Percentiles rank a stretch among this genome's conserved stretches.
Conservation (phyloP, 257 asterid species). For the Penstemon davidsonii region DNA sequence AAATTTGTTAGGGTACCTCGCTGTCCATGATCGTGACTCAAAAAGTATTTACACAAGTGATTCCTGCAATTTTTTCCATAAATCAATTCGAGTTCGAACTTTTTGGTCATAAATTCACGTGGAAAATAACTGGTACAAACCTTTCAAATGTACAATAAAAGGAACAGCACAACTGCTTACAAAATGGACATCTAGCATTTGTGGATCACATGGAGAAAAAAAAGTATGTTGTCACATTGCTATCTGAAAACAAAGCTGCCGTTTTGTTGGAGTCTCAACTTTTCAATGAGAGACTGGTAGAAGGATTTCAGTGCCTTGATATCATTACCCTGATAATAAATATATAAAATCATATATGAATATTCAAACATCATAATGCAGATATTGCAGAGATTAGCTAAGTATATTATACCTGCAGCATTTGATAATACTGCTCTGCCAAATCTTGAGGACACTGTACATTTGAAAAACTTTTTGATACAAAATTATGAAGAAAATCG, state of each 20-base stretch:
- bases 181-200: conserved; percentile 7
- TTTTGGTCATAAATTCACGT: conserved; percentile 1
- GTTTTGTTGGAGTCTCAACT: conserved; percentile 76
- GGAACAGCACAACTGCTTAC: conserved; percentile 35
- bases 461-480: conserved; percentile 67
- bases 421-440: conserved; percentile 82
- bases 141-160: conserved; percentile 30
- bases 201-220: conserved; percentile 14
- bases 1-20: conserved; percentile 41
- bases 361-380: too few relatives aligned
- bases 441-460: conserved; percentile 79
- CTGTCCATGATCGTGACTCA: conserved; percentile 33
- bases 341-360: not conserved
- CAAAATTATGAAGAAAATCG: conserved; percentile 66
- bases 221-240: conserved; percentile 24
- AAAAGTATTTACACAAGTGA: conserved; percentile 61
- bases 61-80: conserved; percentile 44
- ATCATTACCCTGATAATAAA: conserved; percentile 63
- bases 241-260: conserved; percentile 87
- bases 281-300: conserved; percentile 77
- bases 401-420: conserved; percentile 66
- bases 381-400: too few relatives aligned
- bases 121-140: conserved; percentile 31
- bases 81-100: not conserved
- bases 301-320: conserved; percentile 68